Base-by-base conservation (phyloP, 2,329 filamentous ascomycete species). In the Neophaeococcomyces aloes region DNA sequence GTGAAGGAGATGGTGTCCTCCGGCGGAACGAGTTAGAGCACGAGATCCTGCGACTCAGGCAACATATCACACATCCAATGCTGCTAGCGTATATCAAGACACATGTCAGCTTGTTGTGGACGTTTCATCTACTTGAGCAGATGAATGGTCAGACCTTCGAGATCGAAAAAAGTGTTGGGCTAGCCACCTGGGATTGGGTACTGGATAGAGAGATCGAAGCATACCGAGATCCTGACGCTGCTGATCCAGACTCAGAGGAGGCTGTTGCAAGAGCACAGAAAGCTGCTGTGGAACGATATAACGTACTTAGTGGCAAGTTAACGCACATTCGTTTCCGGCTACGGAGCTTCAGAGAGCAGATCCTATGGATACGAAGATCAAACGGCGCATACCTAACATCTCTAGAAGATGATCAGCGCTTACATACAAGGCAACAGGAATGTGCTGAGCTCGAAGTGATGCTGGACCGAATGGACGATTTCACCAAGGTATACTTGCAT, bases 1-100 rank as follows among this genome's bases (percentile, higher is more conserved):
- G 50, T 4, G 50, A 52, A 46, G 50, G 50, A 1, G 50, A 52
- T 23, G 50, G 50, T 1, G 50, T 46, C 14, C 33, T 47, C 21
- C 36, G 50, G 29, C 35, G 45, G 30, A 23, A 40, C n/a, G 50
- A 52, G 35, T 42, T 52, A 2, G 33, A 48, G 2, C 35, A 46
- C 10, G 50, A 52, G 29, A 42, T 52, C 13, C 25, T 50, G 14
- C 44, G 50, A 29, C 38, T 52, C 7, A 44, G 47, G 19, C 19
- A 39, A 6, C 50, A 51, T 36, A 39, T 50, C 3, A 38, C 46
- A n/a, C 50, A 53, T 39, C 48, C 50, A 13, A 46, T 53, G 48
- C 44, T 53, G 4, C 44, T 53, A 7, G 48, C 46, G 2, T 53
- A 47, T 37, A 45, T 53, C 32, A 53, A 53, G 42, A 53, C 46